Evolutionary conservation across 805 yeast genomes (phyloP).

Genomic region (Alloascoidea hylecoeti): DNA sequence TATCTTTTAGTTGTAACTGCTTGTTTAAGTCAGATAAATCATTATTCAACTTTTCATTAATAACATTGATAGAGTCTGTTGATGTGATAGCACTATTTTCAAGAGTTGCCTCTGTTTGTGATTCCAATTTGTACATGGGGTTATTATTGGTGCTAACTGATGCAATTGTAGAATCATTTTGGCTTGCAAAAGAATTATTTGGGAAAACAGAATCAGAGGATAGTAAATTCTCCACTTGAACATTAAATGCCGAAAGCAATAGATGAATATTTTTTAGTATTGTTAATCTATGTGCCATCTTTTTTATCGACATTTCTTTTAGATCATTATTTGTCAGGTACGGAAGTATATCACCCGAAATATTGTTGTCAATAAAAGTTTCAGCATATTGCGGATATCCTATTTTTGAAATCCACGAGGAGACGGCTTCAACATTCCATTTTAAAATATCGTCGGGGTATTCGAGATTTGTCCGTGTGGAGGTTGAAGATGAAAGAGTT

Average conservation of each 20-base stretch:
- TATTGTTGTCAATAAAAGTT: constrained; percentile 38
- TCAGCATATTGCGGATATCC: background rate
- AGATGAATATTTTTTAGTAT: constrained; percentile 48
- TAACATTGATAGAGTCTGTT: too few relatives aligned
- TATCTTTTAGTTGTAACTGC: background rate
- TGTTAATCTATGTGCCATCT: constrained; percentile 39
- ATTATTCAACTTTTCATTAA: constrained; percentile 1
- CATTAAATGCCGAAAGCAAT: background rate
- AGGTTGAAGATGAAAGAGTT: background rate
- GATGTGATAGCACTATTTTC: too few relatives aligned
- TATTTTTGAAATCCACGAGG: background rate
- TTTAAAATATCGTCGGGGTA: too few relatives aligned
- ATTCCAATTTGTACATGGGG: too few relatives aligned
- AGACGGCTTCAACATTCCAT: background rate
- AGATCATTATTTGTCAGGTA: constrained; percentile 59
- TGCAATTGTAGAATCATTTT: too few relatives aligned
- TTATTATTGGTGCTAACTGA: too few relatives aligned
- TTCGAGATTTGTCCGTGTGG: background rate
- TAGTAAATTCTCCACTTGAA: too few relatives aligned
- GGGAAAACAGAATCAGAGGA: too few relatives aligned
- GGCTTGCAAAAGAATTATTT: too few relatives aligned
- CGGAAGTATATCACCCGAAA: constrained; percentile 62
- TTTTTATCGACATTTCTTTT: constrained; percentile 50
- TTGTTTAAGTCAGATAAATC: background rate
- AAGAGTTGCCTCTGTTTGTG: too few relatives aligned